These are phyloP conservation scores for Lasiosphaeriaceae sp. DNA, from an alignment of 495 filamentous ascomycete genomes.

Conservation along the genomic window DNA sequence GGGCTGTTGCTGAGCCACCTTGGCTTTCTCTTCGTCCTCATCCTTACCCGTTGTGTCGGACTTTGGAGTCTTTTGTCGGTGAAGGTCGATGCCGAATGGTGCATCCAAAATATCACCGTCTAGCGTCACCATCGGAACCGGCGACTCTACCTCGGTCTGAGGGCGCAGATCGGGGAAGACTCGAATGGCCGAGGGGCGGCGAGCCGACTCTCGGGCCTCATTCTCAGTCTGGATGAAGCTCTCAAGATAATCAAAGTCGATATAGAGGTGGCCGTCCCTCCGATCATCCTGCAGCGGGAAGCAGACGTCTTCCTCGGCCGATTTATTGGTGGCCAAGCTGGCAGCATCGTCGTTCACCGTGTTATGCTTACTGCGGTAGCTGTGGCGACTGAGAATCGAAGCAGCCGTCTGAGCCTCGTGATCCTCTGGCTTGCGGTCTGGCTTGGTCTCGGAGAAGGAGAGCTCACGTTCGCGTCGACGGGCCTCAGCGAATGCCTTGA, in stretches of 20 bases:
- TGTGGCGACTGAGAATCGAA: slow-evolving; percentile 62
- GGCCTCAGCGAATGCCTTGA: slow-evolving; percentile 91
- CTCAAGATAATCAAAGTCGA: slow-evolving; percentile 87
- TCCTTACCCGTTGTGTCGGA: slow-evolving; percentile 1
- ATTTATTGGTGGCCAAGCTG: slow-evolving; percentile 49
- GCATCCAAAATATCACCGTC: slow-evolving; percentile 48
- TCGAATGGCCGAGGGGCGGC: slow-evolving; percentile 35
- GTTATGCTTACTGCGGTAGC: slow-evolving; percentile 42
- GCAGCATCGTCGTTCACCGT: slow-evolving; percentile 44
- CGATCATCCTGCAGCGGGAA: slow-evolving; percentile 60
- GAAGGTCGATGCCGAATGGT: slow-evolving; percentile 35
- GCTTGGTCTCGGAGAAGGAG: slow-evolving; percentile 43
- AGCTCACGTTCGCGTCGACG: slow-evolving; percentile 55
- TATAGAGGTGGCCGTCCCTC: slow-evolving; percentile 46
- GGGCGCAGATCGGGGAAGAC: slow-evolving; percentile 61
- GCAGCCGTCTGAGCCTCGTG: slow-evolving; percentile 65
- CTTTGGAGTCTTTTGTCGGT: slow-evolving; percentile 27
- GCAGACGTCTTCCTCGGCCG: slow-evolving; percentile 80
- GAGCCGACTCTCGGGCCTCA: slow-evolving; percentile 47
- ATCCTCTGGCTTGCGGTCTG: slow-evolving; percentile 45
- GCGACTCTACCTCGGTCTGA: slow-evolving; percentile 11
- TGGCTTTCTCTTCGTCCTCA: slow-evolving; percentile 15
- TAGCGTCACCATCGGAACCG: slow-evolving; percentile 33
- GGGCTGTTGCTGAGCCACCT: slow-evolving; percentile 23
- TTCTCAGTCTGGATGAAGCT: slow-evolving; percentile 60